Evolutionary conservation across 352 stramenopile species (phyloP).

Genomic region (Pythium coloratum): DNA sequence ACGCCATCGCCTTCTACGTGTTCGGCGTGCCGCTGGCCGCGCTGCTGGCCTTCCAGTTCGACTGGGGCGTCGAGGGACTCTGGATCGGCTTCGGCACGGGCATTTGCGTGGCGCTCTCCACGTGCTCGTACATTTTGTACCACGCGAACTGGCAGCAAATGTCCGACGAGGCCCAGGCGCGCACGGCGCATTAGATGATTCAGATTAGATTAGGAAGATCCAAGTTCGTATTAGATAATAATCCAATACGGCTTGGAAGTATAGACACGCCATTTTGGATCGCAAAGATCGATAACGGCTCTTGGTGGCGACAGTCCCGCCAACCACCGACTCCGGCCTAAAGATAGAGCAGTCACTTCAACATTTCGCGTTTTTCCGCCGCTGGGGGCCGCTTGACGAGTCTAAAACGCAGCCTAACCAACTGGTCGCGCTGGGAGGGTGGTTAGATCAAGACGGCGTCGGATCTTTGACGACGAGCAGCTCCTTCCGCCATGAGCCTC

Average conservation of each 20-base stretch:
- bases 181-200: conserved; percentile 39
- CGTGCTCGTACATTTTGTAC: conserved; percentile 50
- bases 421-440: neutral
- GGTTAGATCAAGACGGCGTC: neutral
- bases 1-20: conserved; percentile 78
- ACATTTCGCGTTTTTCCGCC: conserved; percentile 9
- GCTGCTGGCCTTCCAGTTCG: conserved; percentile 54
- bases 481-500: conserved; percentile 2
- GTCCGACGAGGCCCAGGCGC: conserved; percentile 43
- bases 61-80: conserved; percentile 60
- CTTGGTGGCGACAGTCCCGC: neutral
- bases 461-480: neutral
- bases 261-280: neutral
- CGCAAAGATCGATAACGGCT: neutral
- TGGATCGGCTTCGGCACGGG: conserved; percentile 76
- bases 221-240: neutral
- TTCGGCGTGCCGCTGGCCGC: conserved; percentile 72
- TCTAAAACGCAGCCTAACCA: neutral
- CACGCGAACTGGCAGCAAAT: conserved; percentile 65
- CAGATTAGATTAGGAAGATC: neutral
- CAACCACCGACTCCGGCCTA: neutral
- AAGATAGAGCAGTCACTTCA: neutral
- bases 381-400: neutral
- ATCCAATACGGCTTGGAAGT: conserved; percentile 8
- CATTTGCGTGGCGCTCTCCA: conserved; percentile 39